Conservation (phyloP, 306 rosid genomes). For the Castanopsis chinensis region DNA sequence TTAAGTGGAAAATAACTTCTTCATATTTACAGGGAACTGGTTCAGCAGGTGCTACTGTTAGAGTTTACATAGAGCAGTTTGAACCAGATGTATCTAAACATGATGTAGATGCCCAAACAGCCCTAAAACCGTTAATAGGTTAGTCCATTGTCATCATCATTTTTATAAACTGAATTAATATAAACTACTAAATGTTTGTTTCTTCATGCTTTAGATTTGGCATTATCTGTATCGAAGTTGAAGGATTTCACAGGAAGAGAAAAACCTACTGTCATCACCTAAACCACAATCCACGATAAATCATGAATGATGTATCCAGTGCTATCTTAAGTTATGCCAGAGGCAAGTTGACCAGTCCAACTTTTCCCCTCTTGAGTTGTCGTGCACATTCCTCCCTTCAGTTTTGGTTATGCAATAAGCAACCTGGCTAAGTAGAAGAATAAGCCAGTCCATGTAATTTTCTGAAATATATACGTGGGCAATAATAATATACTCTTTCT, state of each 20-base stretch:
- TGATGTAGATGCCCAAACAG: conserved; percentile 79
- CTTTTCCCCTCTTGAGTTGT: conserved; percentile 15
- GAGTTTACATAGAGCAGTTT: conserved; percentile 90
- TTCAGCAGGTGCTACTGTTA: conserved; percentile 93
- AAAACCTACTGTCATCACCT: conserved; percentile 95
- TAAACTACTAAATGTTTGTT: conserved; percentile 1
- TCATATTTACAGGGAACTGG: conserved; percentile 75
- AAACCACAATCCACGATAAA: conserved; percentile 26
- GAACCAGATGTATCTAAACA: conserved; percentile 80
- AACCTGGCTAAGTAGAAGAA: conserved; percentile 11
- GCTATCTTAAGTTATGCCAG: conserved; percentile 15
- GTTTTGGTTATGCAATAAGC: conserved; percentile 20
- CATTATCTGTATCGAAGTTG: conserved; percentile 73
- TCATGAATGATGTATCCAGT: conserved; percentile 16
- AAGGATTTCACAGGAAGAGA: conserved; percentile 94
- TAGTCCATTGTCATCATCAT: conserved; percentile 11
- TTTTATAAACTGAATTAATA: background rate
- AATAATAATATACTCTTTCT: background rate
- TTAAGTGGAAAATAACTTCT: background rate
- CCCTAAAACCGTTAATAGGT: conserved; percentile 91
- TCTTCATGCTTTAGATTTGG: conserved; percentile 64
- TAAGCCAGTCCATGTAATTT: conserved; percentile 12
- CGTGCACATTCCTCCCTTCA: conserved; percentile 5
- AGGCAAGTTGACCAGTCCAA: conserved; percentile 17
- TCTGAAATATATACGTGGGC: background rate